A percentile compares a stretch with the other conserved stretches of the same genome.
Evolutionary conservation across 768 basidiomycete species (phyloP).

Genomic region (Austroboletus festivus): DNA sequence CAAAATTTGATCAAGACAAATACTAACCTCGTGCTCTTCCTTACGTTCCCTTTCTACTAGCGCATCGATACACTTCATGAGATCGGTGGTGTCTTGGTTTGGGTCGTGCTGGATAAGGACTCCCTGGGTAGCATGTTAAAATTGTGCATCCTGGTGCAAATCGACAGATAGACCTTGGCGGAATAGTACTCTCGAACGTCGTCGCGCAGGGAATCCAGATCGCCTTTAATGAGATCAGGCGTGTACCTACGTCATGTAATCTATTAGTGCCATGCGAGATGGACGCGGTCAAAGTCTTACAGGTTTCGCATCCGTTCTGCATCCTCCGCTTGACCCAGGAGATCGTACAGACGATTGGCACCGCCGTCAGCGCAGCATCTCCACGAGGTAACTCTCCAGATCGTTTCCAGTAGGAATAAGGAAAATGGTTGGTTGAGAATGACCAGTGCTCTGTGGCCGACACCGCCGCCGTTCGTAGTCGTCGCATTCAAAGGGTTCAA

Average conservation of each 20-base stretch:
- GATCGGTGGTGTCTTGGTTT: slow-evolving; percentile 85
- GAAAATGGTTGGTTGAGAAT: slow-evolving; percentile 91
- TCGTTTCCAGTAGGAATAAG: slow-evolving; percentile 49
- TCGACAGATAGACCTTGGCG: slow-evolving; percentile 42
- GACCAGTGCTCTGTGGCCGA: slow-evolving; percentile 54
- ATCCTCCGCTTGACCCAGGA: slow-evolving; percentile 17
- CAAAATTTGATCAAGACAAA: not conserved
- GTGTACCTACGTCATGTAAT: slow-evolving; percentile 48
- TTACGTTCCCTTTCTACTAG: slow-evolving; percentile 55
- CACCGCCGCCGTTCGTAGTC: not conserved
- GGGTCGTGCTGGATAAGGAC: slow-evolving; percentile 65
- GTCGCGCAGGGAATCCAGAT: slow-evolving; percentile 81
- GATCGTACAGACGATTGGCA: slow-evolving; percentile 78
- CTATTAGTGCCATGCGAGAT: not conserved
- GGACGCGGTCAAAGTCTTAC: slow-evolving; percentile 8
- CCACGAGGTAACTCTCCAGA: slow-evolving; percentile 56
- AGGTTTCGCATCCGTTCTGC: slow-evolving; percentile 7
- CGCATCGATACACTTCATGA: slow-evolving; percentile 85
- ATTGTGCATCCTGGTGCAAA: not conserved
- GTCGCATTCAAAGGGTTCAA: slow-evolving; percentile 19
- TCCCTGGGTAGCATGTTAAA: slow-evolving; percentile 41
- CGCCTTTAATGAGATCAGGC: slow-evolving; percentile 90
- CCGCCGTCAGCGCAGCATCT: slow-evolving; percentile 84
- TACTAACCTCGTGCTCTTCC: slow-evolving; percentile 38
- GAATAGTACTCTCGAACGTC: slow-evolving; percentile 74